Percentiles rank a stretch among this genome's conserved stretches.
Conservation (phyloP, 768 basidiomycete genomes). For the Agaricus blazei region DNA sequence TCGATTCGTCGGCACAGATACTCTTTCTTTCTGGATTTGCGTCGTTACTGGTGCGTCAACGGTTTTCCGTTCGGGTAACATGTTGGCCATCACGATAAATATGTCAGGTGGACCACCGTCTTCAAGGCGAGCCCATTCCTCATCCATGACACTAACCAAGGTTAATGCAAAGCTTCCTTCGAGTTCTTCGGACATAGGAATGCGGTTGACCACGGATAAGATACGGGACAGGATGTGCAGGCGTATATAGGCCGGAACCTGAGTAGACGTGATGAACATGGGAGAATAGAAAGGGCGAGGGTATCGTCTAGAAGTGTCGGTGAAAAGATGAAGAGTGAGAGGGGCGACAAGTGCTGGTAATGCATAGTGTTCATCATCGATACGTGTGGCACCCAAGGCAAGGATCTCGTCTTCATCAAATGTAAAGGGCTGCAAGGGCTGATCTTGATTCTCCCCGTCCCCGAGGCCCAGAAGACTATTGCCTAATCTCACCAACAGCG, state of each 20-base stretch:
- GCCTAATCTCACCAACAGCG: conserved; percentile 52
- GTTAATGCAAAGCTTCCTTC: conserved; percentile 74
- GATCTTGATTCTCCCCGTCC: conserved; percentile 14
- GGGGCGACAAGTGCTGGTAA: conserved; percentile 64
- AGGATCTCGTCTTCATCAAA: conserved; percentile 43
- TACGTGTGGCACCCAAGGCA: conserved; percentile 51
- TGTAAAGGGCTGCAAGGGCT: conserved; percentile 20
- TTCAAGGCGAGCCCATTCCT: conserved; percentile 61
- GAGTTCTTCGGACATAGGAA: conserved; percentile 46
- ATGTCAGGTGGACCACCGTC: conserved; percentile 74
- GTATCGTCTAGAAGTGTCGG: conserved; percentile 40
- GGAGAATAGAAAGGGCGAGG: conserved; percentile 49
- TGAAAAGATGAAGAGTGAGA: conserved; percentile 61
- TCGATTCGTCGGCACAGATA: not conserved
- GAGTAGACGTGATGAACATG: conserved; percentile 68
- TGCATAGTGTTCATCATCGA: conserved; percentile 41
- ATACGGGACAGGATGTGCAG: conserved; percentile 73
- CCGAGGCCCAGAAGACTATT: conserved; percentile 45
- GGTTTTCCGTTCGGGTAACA: conserved; percentile 34
- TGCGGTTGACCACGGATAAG: conserved; percentile 47
- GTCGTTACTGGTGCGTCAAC: not conserved
- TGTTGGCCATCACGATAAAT: conserved; percentile 55
- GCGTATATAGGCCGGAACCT: conserved; percentile 74
- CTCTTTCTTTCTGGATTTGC: not conserved
- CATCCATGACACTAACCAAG: conserved; percentile 65